Conservation (phyloP, 768 basidiomycete genomes). For the Dacryopinax primogenitus region DNA sequence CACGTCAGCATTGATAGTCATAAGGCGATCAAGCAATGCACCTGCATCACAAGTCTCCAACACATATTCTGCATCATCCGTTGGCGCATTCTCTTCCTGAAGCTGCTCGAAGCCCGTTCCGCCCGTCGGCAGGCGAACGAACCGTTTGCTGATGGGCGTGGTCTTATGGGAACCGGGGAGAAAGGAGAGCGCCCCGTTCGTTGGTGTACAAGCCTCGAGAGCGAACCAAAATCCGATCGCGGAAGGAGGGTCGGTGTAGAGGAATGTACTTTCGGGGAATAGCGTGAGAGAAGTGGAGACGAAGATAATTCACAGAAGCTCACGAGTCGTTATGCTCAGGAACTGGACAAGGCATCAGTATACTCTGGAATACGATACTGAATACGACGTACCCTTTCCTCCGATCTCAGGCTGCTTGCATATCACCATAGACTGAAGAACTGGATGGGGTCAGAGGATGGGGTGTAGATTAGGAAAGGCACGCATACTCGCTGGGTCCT, state of each 20-base stretch:
- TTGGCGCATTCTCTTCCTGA: conserved; percentile 25
- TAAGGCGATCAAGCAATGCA: conserved; percentile 21
- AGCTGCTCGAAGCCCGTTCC: conserved; percentile 79
- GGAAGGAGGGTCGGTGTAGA: conserved; percentile 76
- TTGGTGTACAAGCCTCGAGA: conserved; percentile 69
- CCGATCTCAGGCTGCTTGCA: conserved; percentile 90
- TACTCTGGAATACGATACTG: background rate
- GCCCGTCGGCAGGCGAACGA: conserved; percentile 58
- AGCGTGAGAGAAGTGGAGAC: conserved; percentile 61
- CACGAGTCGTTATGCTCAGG: conserved; percentile 89
- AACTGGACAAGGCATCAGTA: conserved; percentile 35
- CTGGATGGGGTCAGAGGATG: conserved; percentile 28
- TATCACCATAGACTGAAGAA: conserved; percentile 88
- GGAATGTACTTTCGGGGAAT: conserved; percentile 6
- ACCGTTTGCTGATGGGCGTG: conserved; percentile 64
- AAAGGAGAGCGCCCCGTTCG: conserved; percentile 79
- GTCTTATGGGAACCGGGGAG: conserved; percentile 79
- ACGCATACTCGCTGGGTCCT: conserved; percentile 62
- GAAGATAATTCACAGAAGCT: conserved; percentile 25
- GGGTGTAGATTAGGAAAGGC: background rate
- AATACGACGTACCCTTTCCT: conserved; percentile 53
- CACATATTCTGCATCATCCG: conserved; percentile 35
- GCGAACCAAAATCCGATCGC: conserved; percentile 95
- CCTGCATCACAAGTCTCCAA: conserved; percentile 65
- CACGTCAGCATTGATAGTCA: conserved; percentile 9